phyloP scores from a whole-genome alignment of 257 asterid species.

The Lavandula angustifolia region DNA sequence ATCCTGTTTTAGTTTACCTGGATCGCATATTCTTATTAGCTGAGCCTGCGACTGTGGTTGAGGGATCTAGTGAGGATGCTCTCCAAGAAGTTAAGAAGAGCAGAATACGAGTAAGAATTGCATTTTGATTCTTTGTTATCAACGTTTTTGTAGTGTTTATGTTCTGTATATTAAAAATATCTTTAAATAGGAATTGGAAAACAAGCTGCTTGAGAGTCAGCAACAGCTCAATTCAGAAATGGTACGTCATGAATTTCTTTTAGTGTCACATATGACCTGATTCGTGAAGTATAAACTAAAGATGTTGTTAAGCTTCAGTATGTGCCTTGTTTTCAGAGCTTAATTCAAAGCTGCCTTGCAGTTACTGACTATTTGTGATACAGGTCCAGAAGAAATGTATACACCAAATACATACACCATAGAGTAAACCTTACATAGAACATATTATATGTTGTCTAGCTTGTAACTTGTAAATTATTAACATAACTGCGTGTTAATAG shows the following conservation, averaged over 20 bases:
- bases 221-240: conserved; percentile 67
- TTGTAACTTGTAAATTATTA: no score
- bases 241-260: conserved; percentile 48
- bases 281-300: conserved; percentile 3
- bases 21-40: conserved; percentile 91
- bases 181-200: conserved; percentile 78
- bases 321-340: neutral
- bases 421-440: neutral
- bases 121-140: conserved; percentile 23
- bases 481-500: neutral
- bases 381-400: neutral
- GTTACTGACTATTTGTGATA: neutral
- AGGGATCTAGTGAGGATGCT: conserved; percentile 94
- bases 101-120: conserved; percentile 71
- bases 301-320: neutral
- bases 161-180: conserved; percentile 24
- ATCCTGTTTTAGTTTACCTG: conserved; percentile 87
- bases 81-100: conserved; percentile 86
- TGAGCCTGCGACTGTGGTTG: conserved; percentile 96
- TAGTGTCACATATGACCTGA: conserved; percentile 1
- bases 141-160: conserved; percentile 13
- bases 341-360: neutral
- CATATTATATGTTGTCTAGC: no score
- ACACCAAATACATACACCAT: neutral
- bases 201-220: conserved; percentile 80